These are phyloP conservation scores for Monilinia fructicola DNA, from an alignment of 2,329 filamentous ascomycete genomes.

Conservation along the genomic window DNA sequence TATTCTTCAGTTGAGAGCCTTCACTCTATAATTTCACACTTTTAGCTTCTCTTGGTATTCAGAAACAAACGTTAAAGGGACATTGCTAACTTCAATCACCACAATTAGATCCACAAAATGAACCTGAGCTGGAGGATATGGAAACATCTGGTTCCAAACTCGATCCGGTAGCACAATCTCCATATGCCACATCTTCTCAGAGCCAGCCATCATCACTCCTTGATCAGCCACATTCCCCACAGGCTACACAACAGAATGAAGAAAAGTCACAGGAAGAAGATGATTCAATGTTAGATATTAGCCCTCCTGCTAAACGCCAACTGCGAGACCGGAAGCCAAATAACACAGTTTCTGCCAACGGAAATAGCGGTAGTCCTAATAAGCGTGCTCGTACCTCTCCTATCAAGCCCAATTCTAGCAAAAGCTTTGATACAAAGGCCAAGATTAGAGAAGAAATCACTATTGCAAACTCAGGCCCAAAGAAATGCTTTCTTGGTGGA, in stretches of 20 bases:
- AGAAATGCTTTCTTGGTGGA: slow-evolving; percentile 41
- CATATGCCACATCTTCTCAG: neutral
- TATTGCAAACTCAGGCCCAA: slow-evolving; percentile 34
- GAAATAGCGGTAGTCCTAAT: neutral
- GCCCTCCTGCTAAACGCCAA: neutral
- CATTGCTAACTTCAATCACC: neutral
- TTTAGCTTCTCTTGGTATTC: neutral
- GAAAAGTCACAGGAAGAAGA: neutral
- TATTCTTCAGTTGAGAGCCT: neutral
- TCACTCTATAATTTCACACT: neutral
- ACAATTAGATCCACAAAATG: neutral
- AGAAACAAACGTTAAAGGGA: too few relatives aligned
- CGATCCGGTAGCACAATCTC: neutral
- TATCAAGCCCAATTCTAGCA: neutral
- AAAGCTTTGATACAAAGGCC: neutral
- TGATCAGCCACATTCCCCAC: neutral
- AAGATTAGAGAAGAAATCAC: slow-evolving; percentile 37
- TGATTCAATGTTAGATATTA: neutral
- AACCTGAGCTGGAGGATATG: neutral
- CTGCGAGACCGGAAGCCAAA: neutral
- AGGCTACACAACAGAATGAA: neutral
- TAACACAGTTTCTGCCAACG: neutral
- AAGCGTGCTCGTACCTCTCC: neutral
- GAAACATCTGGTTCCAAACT: neutral
- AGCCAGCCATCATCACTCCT: neutral